A percentile compares a stretch with the other conserved stretches of the same genome.
phyloP scores from a whole-genome alignment of 345 rosid genomes.

The Linum usitatissimum region DNA sequence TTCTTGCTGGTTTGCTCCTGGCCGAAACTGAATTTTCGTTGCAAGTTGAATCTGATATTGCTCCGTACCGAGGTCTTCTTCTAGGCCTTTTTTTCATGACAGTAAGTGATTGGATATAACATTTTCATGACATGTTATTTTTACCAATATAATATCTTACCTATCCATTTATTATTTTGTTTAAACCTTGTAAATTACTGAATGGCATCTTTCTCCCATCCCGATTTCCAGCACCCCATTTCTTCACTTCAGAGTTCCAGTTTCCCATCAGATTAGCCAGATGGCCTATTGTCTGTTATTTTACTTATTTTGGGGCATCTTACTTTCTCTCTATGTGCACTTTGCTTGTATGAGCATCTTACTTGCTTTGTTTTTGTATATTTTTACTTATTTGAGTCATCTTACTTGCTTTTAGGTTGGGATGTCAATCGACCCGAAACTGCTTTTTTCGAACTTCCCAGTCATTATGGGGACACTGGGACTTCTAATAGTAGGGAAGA shows the following conservation, averaged over 20 bases:
- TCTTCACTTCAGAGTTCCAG: not conserved
- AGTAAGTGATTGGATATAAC: constrained; percentile 32
- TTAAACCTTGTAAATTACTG: not conserved
- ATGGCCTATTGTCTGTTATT: too few relatives aligned
- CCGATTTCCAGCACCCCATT: not conserved
- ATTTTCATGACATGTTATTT: not conserved
- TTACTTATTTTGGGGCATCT: too few relatives aligned
- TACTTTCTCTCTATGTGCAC: not conserved
- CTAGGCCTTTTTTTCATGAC: constrained; percentile 99
- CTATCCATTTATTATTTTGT: not conserved
- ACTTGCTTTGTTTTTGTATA: not conserved
- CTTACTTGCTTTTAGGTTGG: constrained; percentile 68
- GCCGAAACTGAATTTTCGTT: constrained; percentile 99
- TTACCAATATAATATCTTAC: not conserved
- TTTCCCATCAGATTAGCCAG: too few relatives aligned
- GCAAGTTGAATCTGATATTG: constrained; percentile 99
- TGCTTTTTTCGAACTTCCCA: constrained; percentile 85
- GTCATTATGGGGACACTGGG: constrained; percentile 65
- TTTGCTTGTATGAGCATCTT: not conserved
- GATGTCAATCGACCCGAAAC: constrained; percentile 98
- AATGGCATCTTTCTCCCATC: not conserved
- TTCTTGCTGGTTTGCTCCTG: constrained; percentile 96
- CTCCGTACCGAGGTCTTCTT: constrained; percentile 96
- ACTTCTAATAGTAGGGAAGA: constrained; percentile 82
- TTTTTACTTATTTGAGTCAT: not conserved